phyloP scores from a whole-genome alignment of 768 basidiomycete species.

The Tulasnella sp. region DNA sequence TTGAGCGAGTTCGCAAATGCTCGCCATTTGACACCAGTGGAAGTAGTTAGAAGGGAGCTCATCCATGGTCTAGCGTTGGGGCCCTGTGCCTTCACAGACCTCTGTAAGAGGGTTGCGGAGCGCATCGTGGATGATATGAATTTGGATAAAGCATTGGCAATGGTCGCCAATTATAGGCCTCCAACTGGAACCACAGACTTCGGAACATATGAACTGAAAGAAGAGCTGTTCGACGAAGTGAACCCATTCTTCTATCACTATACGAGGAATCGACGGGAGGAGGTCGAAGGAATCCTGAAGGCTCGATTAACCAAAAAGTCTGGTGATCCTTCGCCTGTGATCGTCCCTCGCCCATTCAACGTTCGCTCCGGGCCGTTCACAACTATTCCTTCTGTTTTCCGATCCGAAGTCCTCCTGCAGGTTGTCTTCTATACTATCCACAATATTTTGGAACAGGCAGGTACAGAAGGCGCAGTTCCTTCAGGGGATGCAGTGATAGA shows the following conservation, averaged over 20 bases:
- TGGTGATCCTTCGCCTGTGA: conserved; percentile 49
- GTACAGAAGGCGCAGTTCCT: conserved; percentile 43
- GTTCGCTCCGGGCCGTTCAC: conserved; percentile 59
- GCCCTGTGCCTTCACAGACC: conserved; percentile 77
- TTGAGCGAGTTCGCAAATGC: conserved; percentile 71
- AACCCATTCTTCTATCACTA: conserved; percentile 96
- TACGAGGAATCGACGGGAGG: conserved; percentile 82
- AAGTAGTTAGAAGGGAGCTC: conserved; percentile 67
- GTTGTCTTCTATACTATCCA: conserved; percentile 71
- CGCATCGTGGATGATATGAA: conserved; percentile 69
- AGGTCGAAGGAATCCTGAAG: conserved; percentile 67
- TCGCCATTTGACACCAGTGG: conserved; percentile 47
- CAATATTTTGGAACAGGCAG: conserved; percentile 57
- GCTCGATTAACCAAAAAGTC: conserved; percentile 53
- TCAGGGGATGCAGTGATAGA: conserved; percentile 85
- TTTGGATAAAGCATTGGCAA: conserved; percentile 63
- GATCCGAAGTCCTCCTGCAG: conserved; percentile 59
- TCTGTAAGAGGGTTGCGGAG: conserved; percentile 83
- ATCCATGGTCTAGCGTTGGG: conserved; percentile 83
- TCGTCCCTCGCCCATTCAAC: conserved; percentile 58
- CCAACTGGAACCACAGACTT: conserved; percentile 68
- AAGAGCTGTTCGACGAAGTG: conserved; percentile 71
- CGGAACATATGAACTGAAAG: conserved; percentile 80
- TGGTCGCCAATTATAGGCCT: conserved; percentile 69
- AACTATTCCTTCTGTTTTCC: conserved; percentile 47